phyloP scores from a whole-genome alignment of 768 basidiomycete genomes.

The Trametes cubensis region DNA sequence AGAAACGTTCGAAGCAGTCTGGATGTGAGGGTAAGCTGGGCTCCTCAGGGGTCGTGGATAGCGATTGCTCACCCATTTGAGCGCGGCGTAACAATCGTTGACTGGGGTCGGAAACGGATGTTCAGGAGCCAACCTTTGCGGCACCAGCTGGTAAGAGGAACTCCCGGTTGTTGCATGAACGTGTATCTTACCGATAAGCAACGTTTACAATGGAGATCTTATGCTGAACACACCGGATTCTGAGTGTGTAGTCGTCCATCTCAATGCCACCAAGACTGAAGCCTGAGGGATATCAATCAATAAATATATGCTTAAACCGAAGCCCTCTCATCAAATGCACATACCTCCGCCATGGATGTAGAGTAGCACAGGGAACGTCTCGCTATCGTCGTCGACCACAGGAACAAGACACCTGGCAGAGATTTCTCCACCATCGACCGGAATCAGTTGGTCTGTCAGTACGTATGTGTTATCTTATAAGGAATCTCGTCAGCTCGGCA shows the following conservation, averaged over 20 bases:
- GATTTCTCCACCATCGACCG: constrained; percentile 11
- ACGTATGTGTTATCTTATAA: background rate
- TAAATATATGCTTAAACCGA: background rate
- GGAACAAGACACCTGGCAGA: constrained; percentile 4
- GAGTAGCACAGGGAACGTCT: constrained; percentile 14
- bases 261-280: constrained; percentile 17
- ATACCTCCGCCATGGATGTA: constrained; percentile 24
- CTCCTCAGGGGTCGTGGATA: too few relatives aligned
- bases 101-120: constrained; percentile 27
- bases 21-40: background rate
- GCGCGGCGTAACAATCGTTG: constrained; percentile 28
- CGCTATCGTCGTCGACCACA: background rate
- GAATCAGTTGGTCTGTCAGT: background rate
- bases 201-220: constrained; percentile 29
- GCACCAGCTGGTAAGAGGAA: background rate
- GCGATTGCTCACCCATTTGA: constrained; percentile 32
- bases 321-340: background rate
- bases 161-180: too few relatives aligned
- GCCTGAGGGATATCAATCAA: constrained; percentile 1
- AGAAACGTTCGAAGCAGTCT: constrained; percentile 18
- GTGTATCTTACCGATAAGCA: constrained; percentile 15
- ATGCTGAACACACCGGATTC: constrained; percentile 22
- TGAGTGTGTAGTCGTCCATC: constrained; percentile 27
- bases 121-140: constrained; percentile 31
- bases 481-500: too few relatives aligned